Base-by-base conservation (phyloP, 176 grass and related monocot species). In the Zizania latifolia region DNA sequence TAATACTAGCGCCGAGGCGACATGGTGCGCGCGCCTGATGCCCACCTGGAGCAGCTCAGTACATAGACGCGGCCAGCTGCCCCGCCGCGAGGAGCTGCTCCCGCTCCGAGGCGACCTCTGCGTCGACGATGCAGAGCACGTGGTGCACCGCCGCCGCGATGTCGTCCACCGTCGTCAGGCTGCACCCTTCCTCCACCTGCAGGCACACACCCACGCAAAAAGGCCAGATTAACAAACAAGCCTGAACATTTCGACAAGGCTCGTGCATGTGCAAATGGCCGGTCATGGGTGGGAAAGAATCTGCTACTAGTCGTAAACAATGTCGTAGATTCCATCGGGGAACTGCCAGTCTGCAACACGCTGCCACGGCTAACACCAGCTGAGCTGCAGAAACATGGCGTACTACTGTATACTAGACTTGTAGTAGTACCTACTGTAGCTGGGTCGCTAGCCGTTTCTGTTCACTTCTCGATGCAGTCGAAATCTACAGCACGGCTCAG, bases 111-210 rank as follows among this genome's bases (percentile, higher is more conserved):
- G 54, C 43, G 46, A 64, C 65, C 62, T 94, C 84, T 11, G 86
- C 76, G 78, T 94, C 79, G 40, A 95, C 74, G 84, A 90, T 36
- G 58, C 84, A 84, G 55, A 94, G 82, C 41, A 99, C 65, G 17
- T 84, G 84, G 72, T 99, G 96, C 71, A 90, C 77, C n/a, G 92
- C 96, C 8, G 82, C 82, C 10, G 92, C 96, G 68, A 99, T 85
- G 54, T 99, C 92, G 34, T 99, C 92, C 53, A 79, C 89, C 28
- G 84, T 90, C 28, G 84, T 74, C 55, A 95, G 46, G 66, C 35
- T 75, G 77, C 92, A 99, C 15, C 89, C 92, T 70, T 99, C 96
- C 68, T 99, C 96, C 34, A 99, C 84, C 96, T 99, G 85, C 74
- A 43, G 22, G 22, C 1, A 1, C 39, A 32, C 44, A n/a, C 7